Evolutionary conservation across 192 early-diverging fungal species (phyloP), one percentile per base, ranked within the genome.

Genomic region (Martensiomyces pterosporus): DNA sequence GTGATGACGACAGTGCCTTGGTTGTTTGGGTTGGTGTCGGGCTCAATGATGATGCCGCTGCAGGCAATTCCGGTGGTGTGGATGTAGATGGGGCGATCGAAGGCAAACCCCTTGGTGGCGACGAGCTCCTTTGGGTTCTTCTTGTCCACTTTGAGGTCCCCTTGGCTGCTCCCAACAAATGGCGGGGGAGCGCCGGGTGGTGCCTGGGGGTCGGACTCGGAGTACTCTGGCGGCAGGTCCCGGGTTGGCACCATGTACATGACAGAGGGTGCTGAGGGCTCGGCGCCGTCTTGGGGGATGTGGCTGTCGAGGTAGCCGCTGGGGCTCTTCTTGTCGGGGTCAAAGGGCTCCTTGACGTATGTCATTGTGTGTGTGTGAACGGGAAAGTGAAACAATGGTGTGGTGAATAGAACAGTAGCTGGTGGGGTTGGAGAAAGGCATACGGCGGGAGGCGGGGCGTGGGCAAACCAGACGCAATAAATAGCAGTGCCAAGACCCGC

Each of bases 141-240:
- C 37, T 38, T 27, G 19, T 55, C 52, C 9, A 60, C 22, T 13
- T 42, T 55, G 13, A 60, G 32, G 16, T 50, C 57, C 25, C 33
- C 12, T 12, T 32, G 29, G 29, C 29, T 32, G 29, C 29, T 12
- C 5, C 6, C 6, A 5, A 32, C 29, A 32, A 32, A 32, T 32
- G 29, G 29, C 29, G 29, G 29, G 6, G 29, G 29, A 8, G 29
- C 29, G 29, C 29, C 29, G 12, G 29, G 6, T 8, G 29, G 29
- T 32, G 29, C 29, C 13, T 59, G 53, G 4, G 65, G 65, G 29
- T 68, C 65, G 4, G 37, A 39, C 14, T 39, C 17, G 13, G 65
- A 60, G 39, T 68, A 68, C 25, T 52, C 52, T 29, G 65, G 65
- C 14, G 65, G 65, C 24, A 56, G 39, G 9, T 56, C 53, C 0